phyloP scores from a whole-genome alignment of 805 yeast genomes.

The Cyberlindnera lachancei region DNA sequence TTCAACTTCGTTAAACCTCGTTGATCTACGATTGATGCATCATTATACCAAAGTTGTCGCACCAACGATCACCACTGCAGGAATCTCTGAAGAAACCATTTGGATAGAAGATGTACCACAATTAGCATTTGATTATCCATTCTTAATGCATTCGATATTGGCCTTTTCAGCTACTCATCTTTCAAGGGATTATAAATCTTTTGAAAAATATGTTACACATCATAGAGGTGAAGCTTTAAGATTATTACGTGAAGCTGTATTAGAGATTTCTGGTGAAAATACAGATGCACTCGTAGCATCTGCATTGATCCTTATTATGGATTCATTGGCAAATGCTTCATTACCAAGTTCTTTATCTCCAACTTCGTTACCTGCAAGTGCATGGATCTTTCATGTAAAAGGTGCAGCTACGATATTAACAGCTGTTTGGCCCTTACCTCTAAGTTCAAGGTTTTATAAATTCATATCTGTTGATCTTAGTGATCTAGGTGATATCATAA shows the following conservation, averaged over 20 bases:
- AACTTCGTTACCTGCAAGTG: conserved; percentile 75
- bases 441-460: conserved; percentile 55
- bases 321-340: conserved; percentile 90
- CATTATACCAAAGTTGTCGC: conserved; percentile 84
- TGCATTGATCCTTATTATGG: conserved; percentile 84
- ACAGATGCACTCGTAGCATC: conserved; percentile 93
- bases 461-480: conserved; percentile 82
- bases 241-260: conserved; percentile 75
- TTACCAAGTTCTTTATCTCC: conserved; percentile 24
- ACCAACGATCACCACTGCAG: conserved; percentile 83
- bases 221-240: conserved; percentile 86
- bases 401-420: conserved; percentile 95
- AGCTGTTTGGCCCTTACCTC: conserved; percentile 90
- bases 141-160: conserved; percentile 83
- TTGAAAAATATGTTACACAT: conserved; percentile 73
- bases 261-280: conserved; percentile 74
- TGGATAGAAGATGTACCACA: conserved; percentile 88
- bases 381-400: conserved; percentile 95
- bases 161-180: conserved; percentile 92
- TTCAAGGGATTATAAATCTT: conserved; percentile 65
- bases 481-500: conserved; percentile 66
- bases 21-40: conserved; percentile 73
- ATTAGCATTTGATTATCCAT: conserved; percentile 82
- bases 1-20: conserved; percentile 37
- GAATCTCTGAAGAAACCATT: conserved; percentile 75